Conservation (phyloP, 2,329 filamentous ascomycete species). For the Colletotrichum lindemuthianum region DNA sequence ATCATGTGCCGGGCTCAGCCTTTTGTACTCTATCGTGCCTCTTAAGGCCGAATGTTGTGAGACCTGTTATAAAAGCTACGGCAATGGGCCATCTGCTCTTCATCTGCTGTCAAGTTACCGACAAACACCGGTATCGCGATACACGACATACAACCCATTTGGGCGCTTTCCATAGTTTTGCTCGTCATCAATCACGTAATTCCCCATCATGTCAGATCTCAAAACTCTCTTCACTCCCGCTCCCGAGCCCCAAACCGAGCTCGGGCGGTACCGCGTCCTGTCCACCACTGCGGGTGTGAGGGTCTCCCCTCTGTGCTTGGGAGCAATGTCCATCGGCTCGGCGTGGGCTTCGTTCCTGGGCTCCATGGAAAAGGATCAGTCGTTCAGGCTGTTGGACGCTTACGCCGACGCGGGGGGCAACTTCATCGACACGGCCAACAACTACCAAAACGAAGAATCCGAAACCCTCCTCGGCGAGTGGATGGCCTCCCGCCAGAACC, state of each 20-base stretch:
- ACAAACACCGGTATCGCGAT: no score
- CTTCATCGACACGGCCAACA: constrained; percentile 73
- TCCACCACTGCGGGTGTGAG: constrained; percentile 59
- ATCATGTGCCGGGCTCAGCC: no score
- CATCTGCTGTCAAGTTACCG: no score
- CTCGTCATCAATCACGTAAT: background rate
- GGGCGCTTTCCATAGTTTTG: no score
- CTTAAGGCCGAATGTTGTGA: no score
- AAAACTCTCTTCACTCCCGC: constrained; percentile 38
- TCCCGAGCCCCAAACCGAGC: constrained; percentile 56
- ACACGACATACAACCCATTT: no score
- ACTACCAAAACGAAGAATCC: constrained; percentile 67
- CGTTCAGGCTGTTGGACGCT: constrained; percentile 67
- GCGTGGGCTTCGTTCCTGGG: constrained; percentile 59
- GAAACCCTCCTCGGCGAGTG: constrained; percentile 68
- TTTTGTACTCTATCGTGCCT: no score
- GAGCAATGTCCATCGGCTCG: constrained; percentile 63
- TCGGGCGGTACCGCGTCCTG: constrained; percentile 63
- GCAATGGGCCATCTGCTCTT: no score
- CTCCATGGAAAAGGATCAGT: constrained; percentile 61
- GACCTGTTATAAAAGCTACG: no score
- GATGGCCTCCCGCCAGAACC: constrained; percentile 58
- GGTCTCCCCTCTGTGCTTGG: constrained; percentile 63
- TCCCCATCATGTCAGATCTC: constrained; percentile 17
- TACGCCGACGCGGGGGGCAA: constrained; percentile 69